A percentile compares a stretch with the other conserved stretches of the same genome.
phyloP scores from a whole-genome alignment of 2,329 filamentous ascomycete genomes.

The Rhexocercosporidium sp. region DNA sequence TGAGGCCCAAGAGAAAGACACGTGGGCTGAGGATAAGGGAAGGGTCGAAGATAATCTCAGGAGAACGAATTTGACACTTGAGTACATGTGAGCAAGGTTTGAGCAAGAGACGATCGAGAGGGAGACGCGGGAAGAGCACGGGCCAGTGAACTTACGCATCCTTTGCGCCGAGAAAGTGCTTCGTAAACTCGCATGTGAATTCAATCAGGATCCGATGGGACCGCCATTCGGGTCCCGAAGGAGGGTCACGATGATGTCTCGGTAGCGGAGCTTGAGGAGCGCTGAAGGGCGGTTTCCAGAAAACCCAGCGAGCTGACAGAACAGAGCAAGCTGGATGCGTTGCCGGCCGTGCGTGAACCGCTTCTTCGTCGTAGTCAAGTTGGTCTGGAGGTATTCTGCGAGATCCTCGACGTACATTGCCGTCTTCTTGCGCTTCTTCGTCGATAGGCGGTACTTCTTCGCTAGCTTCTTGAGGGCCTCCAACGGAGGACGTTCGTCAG shows the following conservation, averaged over 20 bases:
- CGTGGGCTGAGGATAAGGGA: too few species aligned
- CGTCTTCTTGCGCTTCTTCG: slow-evolving; percentile 32
- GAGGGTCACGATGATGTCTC: slow-evolving; percentile 27
- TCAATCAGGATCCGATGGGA: slow-evolving; percentile 23
- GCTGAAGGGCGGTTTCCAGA: slow-evolving; percentile 26
- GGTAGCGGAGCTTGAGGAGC: too few species aligned
- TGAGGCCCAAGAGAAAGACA: too few species aligned
- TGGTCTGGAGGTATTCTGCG: slow-evolving; percentile 33
- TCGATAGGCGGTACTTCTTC: slow-evolving; percentile 34
- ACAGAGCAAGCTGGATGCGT: slow-evolving; percentile 29
- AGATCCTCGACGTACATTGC: slow-evolving; percentile 38
- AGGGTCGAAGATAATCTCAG: too few species aligned
- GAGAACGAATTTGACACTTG: slow-evolving; percentile 1
- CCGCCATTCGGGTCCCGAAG: slow-evolving; percentile 22
- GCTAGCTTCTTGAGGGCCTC: slow-evolving; percentile 35
- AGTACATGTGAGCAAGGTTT: background rate
- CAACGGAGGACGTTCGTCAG: slow-evolving; percentile 20
- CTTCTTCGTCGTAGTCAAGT: slow-evolving; percentile 38
- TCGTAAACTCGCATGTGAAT: slow-evolving; percentile 28
- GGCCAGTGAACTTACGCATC: slow-evolving; percentile 18
- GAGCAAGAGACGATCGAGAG: background rate
- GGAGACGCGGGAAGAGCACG: background rate
- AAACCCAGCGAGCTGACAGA: slow-evolving; percentile 24
- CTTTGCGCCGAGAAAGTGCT: slow-evolving; percentile 25
- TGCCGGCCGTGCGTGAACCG: slow-evolving; percentile 35